A percentile compares a stretch with the other conserved stretches of the same genome.
phyloP scores from a whole-genome alignment of 768 basidiomycete genomes.

The Asterophora lycoperdoides region DNA sequence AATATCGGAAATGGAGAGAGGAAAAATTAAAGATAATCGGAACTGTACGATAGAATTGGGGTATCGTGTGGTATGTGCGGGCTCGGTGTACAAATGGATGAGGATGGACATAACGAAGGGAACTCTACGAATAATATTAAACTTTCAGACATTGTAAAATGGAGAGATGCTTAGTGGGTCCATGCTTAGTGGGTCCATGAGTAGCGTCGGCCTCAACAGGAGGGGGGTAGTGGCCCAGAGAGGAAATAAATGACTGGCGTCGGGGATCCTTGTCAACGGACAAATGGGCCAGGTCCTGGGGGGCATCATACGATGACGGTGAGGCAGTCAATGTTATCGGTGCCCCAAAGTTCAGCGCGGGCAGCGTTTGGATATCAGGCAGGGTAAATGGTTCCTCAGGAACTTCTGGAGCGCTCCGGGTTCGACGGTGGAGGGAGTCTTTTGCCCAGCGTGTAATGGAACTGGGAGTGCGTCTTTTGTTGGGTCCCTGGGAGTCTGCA shows the following conservation, averaged over 20 bases:
- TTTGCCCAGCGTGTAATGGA: slow-evolving; percentile 47
- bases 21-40: slow-evolving; percentile 7
- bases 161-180: slow-evolving; percentile 29
- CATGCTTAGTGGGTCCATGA: slow-evolving; percentile 15
- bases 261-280: slow-evolving; percentile 5
- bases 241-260: slow-evolving; percentile 12
- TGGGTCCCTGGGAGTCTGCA: slow-evolving; percentile 12
- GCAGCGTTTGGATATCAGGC: slow-evolving; percentile 19
- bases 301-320: slow-evolving; percentile 8
- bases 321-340: slow-evolving; percentile 12
- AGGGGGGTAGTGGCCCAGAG: slow-evolving; percentile 11
- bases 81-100: slow-evolving; percentile 18
- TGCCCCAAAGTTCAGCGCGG: slow-evolving; percentile 22
- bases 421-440: slow-evolving; percentile 45
- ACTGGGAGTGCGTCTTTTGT: slow-evolving; percentile 26
- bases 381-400: slow-evolving; percentile 18
- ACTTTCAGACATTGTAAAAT: slow-evolving; percentile 33
- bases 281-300: slow-evolving; percentile 4
- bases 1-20: not conserved
- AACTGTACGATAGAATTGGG: slow-evolving; percentile 14
- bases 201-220: slow-evolving; percentile 7
- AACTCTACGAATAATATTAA: slow-evolving; percentile 12
- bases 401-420: slow-evolving; percentile 49
- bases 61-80: slow-evolving; percentile 18
- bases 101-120: not conserved